Base-by-base conservation (phyloP, 2,329 filamentous ascomycete species). In the Cryphonectria carpinicola region DNA sequence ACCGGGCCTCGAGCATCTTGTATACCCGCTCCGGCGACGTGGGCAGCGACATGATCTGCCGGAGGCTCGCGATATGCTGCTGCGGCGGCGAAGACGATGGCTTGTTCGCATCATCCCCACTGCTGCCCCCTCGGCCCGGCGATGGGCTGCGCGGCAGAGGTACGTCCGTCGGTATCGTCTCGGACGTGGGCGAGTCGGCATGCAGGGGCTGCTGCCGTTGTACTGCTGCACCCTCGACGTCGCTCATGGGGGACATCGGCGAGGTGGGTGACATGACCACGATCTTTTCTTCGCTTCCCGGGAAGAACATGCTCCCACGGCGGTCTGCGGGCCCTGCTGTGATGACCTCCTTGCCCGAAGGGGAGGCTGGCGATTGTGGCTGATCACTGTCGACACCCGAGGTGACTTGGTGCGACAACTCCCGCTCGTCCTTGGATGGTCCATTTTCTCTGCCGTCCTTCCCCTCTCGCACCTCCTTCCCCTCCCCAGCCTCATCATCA, bases 31-130 rank as follows among this genome's bases (percentile, higher is more conserved):
- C 90, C 19, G 85, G 80, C 0, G 90, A 80, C 1, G 87, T 88
- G 22, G 87, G 85, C 65, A 96, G 85, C 11, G 88, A 89, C 76
- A 94, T 85, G 72, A 98, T 97, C 70, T 97, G 92, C 66, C 90
- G 88, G 80, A 97, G 95, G 1, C 87, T 83, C 73, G 87, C 85
- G 52, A 88, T 82, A 63, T 83, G 86, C 60, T 72, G 66, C 10
- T 58, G 43, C 10, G 49, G 43, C 13, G 39, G 35, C 11, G 66
- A 63, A 61, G 60, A 62, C 25, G 58, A 62, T 14, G 64, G 60
- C 17, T 60, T 70, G 65, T 7, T 22, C 4, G 70, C 32, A 19
- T 66, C 62, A 8, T 19, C 37, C n/a, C 54, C 37, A n/a, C 54
- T 19, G 54, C 39, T 5, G 25, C 35, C 56, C 39, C 60, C 35